A percentile compares a stretch with the other conserved stretches of the same genome.
These are phyloP conservation scores for Coemansia sp. DNA, from an alignment of 192 early-diverging fungal genomes.

Conservation along the genomic window DNA sequence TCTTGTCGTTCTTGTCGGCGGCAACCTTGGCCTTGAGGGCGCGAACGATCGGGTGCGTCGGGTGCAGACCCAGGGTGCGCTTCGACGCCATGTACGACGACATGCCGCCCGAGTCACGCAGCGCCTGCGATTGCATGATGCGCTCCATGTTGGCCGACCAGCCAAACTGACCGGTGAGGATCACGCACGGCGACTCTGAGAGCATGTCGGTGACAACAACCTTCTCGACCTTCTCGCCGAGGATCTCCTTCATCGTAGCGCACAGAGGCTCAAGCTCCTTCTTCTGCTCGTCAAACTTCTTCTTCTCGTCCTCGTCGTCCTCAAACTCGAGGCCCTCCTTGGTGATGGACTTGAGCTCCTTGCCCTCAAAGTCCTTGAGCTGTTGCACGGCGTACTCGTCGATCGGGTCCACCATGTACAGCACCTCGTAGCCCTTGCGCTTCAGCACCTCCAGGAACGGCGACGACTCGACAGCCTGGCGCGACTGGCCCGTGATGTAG, in stretches of 20 bases:
- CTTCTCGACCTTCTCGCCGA: conserved; percentile 98
- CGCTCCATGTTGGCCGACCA: conserved; percentile 99
- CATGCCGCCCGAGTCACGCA: conserved; percentile 97
- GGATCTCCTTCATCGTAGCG: conserved; percentile 95
- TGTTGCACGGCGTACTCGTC: conserved; percentile 99
- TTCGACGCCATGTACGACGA: conserved; percentile 99
- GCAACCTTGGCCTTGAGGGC: conserved; percentile 90
- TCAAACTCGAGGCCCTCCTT: conserved; percentile 99
- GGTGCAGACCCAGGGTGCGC: conserved; percentile 99
- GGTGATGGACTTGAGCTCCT: conserved; percentile 96
- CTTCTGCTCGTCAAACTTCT: conserved; percentile 90
- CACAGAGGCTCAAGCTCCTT: conserved; percentile 89
- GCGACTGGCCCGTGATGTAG: conserved; percentile 97
- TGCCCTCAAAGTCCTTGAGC: conserved; percentile 99
- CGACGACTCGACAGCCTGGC: conserved; percentile 90
- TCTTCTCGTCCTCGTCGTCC: conserved; percentile 99
- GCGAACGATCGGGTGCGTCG: conserved; percentile 92
- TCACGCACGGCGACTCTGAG: conserved; percentile 95
- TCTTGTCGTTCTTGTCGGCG: conserved; percentile 97
- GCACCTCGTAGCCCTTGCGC: conserved; percentile 99
- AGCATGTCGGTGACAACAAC: conserved; percentile 95
- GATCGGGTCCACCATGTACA: conserved; percentile 98
- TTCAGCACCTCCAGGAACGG: conserved; percentile 98
- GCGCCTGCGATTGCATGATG: conserved; percentile 99
- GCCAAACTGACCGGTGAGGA: conserved; percentile 97